Evolutionary conservation across 108 stramenopile genomes (phyloP).

Genomic region (Cylindrotheca fusiformis): DNA sequence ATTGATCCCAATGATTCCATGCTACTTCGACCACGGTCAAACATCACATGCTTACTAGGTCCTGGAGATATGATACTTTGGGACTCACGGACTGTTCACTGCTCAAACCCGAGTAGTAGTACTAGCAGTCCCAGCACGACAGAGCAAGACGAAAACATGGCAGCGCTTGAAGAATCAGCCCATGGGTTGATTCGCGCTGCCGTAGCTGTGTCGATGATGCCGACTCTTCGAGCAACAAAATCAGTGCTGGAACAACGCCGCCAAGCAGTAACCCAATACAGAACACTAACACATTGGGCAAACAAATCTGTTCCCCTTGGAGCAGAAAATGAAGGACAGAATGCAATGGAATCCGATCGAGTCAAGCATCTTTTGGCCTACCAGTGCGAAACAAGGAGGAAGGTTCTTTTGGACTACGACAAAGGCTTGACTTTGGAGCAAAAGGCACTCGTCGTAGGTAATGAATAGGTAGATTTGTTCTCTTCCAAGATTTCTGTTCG

Average conservation of each 20-base stretch:
- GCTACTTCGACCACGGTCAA: constrained; percentile 9
- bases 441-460: too few species aligned
- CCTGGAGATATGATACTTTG: constrained; percentile 32
- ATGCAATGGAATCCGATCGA: background rate
- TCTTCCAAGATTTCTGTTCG: too few species aligned
- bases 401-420: too few species aligned
- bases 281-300: constrained; percentile 35
- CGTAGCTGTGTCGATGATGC: constrained; percentile 24
- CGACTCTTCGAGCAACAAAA: constrained; percentile 1
- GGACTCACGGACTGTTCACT: constrained; percentile 34
- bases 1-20: constrained; percentile 26
- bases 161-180: background rate
- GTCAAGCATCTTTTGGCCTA: background rate
- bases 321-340: constrained; percentile 10
- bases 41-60: constrained; percentile 11
- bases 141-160: background rate
- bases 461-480: too few species aligned
- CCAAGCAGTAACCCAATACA: constrained; percentile 5
- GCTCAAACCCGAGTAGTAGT: constrained; percentile 10
- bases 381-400: background rate
- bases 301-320: constrained; percentile 26
- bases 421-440: too few species aligned
- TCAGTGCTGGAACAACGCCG: background rate
- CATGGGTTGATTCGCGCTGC: constrained; percentile 18
- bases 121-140: background rate